Evolutionary conservation across 495 filamentous ascomycete genomes (phyloP).

Genomic region (Aspergillus incahuasiensis): DNA sequence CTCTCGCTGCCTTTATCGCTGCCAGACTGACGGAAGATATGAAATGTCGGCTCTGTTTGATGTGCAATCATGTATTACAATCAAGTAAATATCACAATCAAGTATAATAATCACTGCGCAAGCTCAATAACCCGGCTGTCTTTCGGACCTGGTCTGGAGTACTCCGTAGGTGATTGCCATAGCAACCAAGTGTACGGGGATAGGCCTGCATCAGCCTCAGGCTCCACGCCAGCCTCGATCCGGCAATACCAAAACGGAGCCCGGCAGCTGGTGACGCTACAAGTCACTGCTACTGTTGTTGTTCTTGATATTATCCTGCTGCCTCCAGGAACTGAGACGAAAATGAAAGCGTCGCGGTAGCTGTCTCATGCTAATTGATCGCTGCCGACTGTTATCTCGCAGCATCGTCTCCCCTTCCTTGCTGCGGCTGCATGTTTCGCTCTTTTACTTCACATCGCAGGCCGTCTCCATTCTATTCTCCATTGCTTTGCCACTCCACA

Average conservation of each 20-base stretch:
- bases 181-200: slow-evolving; percentile 18
- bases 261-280: background rate
- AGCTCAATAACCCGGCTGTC: background rate
- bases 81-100: background rate
- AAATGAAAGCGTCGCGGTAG: background rate
- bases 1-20: background rate
- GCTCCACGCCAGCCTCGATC: slow-evolving; percentile 17
- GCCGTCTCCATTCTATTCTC: background rate
- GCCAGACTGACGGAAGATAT: background rate
- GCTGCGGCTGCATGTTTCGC: slow-evolving; percentile 22
- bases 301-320: slow-evolving; percentile 4
- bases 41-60: background rate
- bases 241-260: slow-evolving; percentile 22
- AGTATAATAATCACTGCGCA: background rate
- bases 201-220: slow-evolving; percentile 16
- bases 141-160: background rate
- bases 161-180: slow-evolving; percentile 20
- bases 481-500: background rate
- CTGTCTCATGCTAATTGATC: slow-evolving; percentile 1
- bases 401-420: background rate
- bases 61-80: background rate
- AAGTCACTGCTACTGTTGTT: background rate
- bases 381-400: background rate
- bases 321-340: background rate
- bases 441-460: slow-evolving; percentile 24